These are phyloP conservation scores for Aureobasidium zeae DNA, from an alignment of 2,329 filamentous ascomycete genomes.

Conservation along the genomic window DNA sequence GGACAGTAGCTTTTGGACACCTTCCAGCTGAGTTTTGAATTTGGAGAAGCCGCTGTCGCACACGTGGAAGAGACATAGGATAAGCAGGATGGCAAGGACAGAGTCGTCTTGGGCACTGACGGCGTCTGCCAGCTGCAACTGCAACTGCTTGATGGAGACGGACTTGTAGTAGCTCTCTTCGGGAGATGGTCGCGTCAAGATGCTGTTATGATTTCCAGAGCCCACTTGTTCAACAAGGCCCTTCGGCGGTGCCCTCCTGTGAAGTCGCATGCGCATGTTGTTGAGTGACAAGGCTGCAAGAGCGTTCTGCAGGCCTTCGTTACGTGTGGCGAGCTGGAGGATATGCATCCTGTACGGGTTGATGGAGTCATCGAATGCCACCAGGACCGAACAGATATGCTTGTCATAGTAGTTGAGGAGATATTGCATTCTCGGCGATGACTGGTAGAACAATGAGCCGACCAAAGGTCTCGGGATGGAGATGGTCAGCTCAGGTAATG, in stretches of 20 bases:
- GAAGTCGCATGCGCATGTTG: conserved; percentile 77
- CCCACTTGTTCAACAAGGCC: conserved; percentile 28
- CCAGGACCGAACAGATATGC: conserved; percentile 83
- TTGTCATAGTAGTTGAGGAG: conserved; percentile 92
- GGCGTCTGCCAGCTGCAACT: conserved; percentile 71
- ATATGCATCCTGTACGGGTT: conserved; percentile 85
- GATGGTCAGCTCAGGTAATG: conserved; percentile 16
- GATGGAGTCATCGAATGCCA: conserved; percentile 74
- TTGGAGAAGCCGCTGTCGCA: conserved; percentile 88
- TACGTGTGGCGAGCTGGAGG: conserved; percentile 64
- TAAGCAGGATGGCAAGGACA: conserved; percentile 74
- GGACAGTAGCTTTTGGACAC: conserved; percentile 79
- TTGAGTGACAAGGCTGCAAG: conserved; percentile 83
- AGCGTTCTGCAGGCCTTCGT: conserved; percentile 79
- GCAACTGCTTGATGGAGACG: conserved; percentile 72
- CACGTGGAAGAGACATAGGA: conserved; percentile 86
- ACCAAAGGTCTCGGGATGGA: conserved; percentile 26
- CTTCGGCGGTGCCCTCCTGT: conserved; percentile 40
- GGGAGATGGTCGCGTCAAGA: conserved; percentile 45
- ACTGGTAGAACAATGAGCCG: conserved; percentile 39
- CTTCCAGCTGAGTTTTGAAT: conserved; percentile 87
- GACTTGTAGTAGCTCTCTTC: conserved; percentile 80
- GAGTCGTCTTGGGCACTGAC: conserved; percentile 71
- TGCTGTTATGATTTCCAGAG: conserved; percentile 23
- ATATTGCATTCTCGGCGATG: conserved; percentile 72